Evolutionary conservation across 495 filamentous ascomycete genomes (phyloP).

Genomic region (Hyaloscypha bicolor): DNA sequence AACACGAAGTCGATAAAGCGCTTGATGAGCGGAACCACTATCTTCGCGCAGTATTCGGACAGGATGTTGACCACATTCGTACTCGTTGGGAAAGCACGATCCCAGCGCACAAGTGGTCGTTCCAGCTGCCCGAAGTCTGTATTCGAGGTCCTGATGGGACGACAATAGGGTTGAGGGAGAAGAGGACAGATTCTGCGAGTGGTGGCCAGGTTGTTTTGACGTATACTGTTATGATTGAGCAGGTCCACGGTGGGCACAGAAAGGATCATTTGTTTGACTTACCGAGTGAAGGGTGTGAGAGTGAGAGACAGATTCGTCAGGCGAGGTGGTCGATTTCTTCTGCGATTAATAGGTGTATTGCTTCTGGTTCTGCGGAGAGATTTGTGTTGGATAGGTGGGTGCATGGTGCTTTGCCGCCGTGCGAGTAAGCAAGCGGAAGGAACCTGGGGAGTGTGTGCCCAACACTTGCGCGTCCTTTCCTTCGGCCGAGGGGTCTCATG

Average conservation of each 20-base stretch:
- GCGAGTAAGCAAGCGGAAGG: not conserved
- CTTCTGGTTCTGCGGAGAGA: not conserved
- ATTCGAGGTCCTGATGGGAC: not conserved
- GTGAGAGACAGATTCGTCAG: not conserved
- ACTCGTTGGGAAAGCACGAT: not conserved
- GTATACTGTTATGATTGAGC: not conserved
- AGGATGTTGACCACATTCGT: not conserved
- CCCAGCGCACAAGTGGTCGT: not conserved
- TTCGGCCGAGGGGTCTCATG: too few relatives aligned
- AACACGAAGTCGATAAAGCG: not conserved
- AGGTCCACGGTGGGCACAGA: not conserved
- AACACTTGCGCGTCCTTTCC: too few relatives aligned
- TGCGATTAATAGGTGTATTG: not conserved
- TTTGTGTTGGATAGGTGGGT: not conserved
- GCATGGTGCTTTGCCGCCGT: not conserved
- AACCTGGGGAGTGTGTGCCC: too few relatives aligned
- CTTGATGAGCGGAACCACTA: not conserved
- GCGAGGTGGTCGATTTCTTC: slow-evolving; percentile 2
- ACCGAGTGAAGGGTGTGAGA: not conserved
- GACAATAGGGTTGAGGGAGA: not conserved
- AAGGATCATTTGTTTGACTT: not conserved
- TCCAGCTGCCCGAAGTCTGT: not conserved
- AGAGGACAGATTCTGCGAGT: not conserved
- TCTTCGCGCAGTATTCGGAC: not conserved
- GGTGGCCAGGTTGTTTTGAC: not conserved